These are phyloP conservation scores for Ceratocystiopsis brevicomis DNA, from an alignment of 2,329 filamentous ascomycete species.

Conservation along the genomic window DNA sequence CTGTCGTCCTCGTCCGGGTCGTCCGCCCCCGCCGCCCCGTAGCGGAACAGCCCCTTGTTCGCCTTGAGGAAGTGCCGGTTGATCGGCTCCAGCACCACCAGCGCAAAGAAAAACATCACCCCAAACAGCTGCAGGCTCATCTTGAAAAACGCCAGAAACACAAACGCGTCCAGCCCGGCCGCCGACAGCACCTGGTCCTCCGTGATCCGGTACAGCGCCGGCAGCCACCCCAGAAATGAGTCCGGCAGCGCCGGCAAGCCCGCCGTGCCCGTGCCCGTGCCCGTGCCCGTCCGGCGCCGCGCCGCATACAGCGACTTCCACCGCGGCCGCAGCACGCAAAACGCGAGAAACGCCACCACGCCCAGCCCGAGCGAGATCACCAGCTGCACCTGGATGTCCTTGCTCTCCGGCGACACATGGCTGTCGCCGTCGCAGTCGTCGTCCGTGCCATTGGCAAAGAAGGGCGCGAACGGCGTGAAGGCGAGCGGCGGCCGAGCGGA, in stretches of 20 bases:
- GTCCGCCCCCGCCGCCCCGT: background rate
- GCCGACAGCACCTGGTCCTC: conserved; percentile 81
- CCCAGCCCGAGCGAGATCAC: conserved; percentile 54
- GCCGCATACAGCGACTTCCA: conserved; percentile 87
- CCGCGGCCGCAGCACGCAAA: conserved; percentile 73
- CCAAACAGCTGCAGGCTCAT: conserved; percentile 76
- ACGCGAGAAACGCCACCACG: conserved; percentile 50
- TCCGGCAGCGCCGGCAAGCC: conserved; percentile 63
- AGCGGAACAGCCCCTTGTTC: too few relatives aligned
- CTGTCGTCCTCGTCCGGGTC: conserved; percentile 13
- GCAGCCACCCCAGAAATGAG: conserved; percentile 84
- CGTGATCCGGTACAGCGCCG: conserved; percentile 62
- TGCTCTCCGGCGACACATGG: conserved; percentile 19
- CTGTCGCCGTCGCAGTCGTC: conserved; percentile 12
- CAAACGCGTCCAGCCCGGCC: conserved; percentile 86
- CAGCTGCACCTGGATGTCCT: conserved; percentile 44
- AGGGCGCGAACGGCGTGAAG: too few relatives aligned
- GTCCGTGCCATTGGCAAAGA: conserved; percentile 5
- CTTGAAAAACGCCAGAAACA: conserved; percentile 90
- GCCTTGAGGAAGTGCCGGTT: conserved; percentile 43
- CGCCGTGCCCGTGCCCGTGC: conserved; percentile 17
- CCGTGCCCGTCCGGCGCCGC: conserved; percentile 46
- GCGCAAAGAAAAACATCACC: conserved; percentile 63
- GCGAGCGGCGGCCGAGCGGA: too few relatives aligned
- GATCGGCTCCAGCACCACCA: conserved; percentile 66